These are phyloP conservation scores for Candida pseudoviswanathii DNA, from an alignment of 1,139 yeast genomes.

Conservation along the genomic window DNA sequence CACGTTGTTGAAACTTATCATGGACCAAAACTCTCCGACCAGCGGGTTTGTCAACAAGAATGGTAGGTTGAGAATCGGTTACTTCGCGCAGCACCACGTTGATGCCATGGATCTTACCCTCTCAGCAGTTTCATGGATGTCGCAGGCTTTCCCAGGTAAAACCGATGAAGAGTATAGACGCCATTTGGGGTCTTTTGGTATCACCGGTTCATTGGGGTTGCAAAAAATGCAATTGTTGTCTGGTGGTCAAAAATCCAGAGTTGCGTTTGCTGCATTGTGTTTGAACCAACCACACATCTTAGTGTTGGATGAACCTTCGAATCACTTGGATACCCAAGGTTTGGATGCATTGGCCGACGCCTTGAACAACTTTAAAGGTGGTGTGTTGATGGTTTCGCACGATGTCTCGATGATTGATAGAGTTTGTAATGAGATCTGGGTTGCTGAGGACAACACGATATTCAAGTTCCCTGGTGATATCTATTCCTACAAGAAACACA, in stretches of 20 bases:
- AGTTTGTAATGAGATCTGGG: conserved; percentile 95
- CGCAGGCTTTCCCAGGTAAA: conserved; percentile 86
- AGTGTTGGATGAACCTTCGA: conserved; percentile 96
- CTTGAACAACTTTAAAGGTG: conserved; percentile 84
- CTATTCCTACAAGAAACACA: conserved; percentile 86
- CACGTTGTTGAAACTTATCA: conserved; percentile 80
- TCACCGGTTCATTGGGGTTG: conserved; percentile 89
- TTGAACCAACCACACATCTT: conserved; percentile 89
- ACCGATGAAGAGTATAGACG: conserved; percentile 97
- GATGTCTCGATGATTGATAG: conserved; percentile 87
- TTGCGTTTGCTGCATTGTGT: conserved; percentile 95
- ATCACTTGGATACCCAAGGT: conserved; percentile 98
- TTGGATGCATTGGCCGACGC: conserved; percentile 94
- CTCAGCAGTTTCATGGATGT: conserved; percentile 95
- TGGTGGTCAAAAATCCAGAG: conserved; percentile 98
- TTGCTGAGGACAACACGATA: conserved; percentile 83
- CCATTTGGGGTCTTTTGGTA: conserved; percentile 95
- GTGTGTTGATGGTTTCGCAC: conserved; percentile 96
- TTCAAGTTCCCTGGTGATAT: conserved; percentile 81
- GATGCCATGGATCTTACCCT: conserved; percentile 93
- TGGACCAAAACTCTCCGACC: conserved; percentile 74
- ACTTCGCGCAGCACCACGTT: conserved; percentile 99
- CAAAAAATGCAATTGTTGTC: conserved; percentile 89
- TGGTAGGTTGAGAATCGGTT: conserved; percentile 88
- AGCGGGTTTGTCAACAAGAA: conserved; percentile 78